These are phyloP conservation scores for Pyrenophora teres DNA, from an alignment of 2,329 filamentous ascomycete species.

Conservation along the genomic window DNA sequence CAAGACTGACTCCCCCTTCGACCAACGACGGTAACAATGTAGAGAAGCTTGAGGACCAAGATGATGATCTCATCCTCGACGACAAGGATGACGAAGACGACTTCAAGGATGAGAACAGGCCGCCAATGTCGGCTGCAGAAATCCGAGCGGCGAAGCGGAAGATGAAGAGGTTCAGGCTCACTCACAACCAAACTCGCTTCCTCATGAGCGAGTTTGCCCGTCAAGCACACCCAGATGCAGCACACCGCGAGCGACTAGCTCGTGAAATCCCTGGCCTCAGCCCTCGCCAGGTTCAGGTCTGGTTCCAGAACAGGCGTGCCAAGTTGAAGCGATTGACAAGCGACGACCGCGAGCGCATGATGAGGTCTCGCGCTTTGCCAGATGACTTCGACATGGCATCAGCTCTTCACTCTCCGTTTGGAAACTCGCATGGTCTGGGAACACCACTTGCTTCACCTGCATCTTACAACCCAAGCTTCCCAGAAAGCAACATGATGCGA, in stretches of 20 bases:
- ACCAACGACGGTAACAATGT: slow-evolving; percentile 42
- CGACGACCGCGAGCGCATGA: slow-evolving; percentile 65
- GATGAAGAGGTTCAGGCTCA: slow-evolving; percentile 83
- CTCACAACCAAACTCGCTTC: slow-evolving; percentile 95
- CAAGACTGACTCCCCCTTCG: slow-evolving; percentile 53
- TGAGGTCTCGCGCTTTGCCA: slow-evolving; percentile 63
- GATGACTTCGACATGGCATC: slow-evolving; percentile 65
- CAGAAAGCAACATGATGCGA: slow-evolving; percentile 66
- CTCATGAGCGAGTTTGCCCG: slow-evolving; percentile 97
- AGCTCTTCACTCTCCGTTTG: slow-evolving; percentile 61
- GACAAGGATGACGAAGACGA: slow-evolving; percentile 47
- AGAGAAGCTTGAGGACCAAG: slow-evolving; percentile 48
- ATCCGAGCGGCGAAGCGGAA: slow-evolving; percentile 56
- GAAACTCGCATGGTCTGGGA: slow-evolving; percentile 51
- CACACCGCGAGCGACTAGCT: slow-evolving; percentile 83
- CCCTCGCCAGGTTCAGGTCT: slow-evolving; percentile 92
- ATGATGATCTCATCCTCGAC: slow-evolving; percentile 47
- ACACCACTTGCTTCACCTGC: slow-evolving; percentile 56
- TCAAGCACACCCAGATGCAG: slow-evolving; percentile 90
- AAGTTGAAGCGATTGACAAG: slow-evolving; percentile 66
- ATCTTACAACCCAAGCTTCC: slow-evolving; percentile 46
- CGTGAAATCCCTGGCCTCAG: slow-evolving; percentile 90
- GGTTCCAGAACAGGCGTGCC: slow-evolving; percentile 86
- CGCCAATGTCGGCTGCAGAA: slow-evolving; percentile 54
- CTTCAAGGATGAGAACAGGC: slow-evolving; percentile 40